These are phyloP conservation scores for Tricladium varicosporioides DNA, from an alignment of 2,329 filamentous ascomycete genomes.

Conservation along the genomic window DNA sequence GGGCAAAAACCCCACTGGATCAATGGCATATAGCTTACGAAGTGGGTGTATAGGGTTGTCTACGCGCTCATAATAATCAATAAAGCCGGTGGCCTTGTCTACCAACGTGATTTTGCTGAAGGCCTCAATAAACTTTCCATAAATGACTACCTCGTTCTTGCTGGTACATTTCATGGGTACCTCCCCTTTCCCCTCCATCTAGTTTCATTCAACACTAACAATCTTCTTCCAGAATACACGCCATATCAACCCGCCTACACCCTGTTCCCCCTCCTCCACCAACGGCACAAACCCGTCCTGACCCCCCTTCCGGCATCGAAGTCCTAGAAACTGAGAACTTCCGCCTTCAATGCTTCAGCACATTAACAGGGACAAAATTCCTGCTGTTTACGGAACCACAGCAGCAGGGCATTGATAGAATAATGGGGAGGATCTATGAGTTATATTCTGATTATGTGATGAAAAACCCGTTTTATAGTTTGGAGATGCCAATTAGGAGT, in stretches of 20 bases:
- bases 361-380: slow-evolving; percentile 92
- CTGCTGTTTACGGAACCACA: slow-evolving; percentile 83
- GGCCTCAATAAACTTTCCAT: slow-evolving; percentile 83
- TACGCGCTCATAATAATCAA: slow-evolving; percentile 97
- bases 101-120: slow-evolving; percentile 90
- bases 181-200: slow-evolving; percentile 32
- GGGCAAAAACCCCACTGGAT: no score
- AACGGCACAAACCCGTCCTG: slow-evolving; percentile 42
- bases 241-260: slow-evolving; percentile 63
- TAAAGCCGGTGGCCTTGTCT: slow-evolving; percentile 95
- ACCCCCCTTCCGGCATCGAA: slow-evolving; percentile 77
- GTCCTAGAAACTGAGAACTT: slow-evolving; percentile 94
- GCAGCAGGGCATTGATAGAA: slow-evolving; percentile 74
- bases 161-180: slow-evolving; percentile 94
- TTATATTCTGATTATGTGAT: slow-evolving; percentile 96
- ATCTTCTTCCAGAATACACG: slow-evolving; percentile 54
- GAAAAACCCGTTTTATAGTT: slow-evolving; percentile 98
- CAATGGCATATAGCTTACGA: no score
- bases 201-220: slow-evolving; percentile 2
- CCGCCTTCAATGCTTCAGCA: slow-evolving; percentile 93
- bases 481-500: slow-evolving; percentile 96
- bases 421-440: slow-evolving; percentile 86
- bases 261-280: slow-evolving; percentile 49
- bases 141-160: slow-evolving; percentile 95
- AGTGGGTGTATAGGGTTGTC: slow-evolving; percentile 66